Percentiles rank a stretch among this genome's conserved stretches.
These are phyloP conservation scores for Zelopaecilomyces penicillatus DNA, from an alignment of 2,329 filamentous ascomycete genomes.

Conservation along the genomic window DNA sequence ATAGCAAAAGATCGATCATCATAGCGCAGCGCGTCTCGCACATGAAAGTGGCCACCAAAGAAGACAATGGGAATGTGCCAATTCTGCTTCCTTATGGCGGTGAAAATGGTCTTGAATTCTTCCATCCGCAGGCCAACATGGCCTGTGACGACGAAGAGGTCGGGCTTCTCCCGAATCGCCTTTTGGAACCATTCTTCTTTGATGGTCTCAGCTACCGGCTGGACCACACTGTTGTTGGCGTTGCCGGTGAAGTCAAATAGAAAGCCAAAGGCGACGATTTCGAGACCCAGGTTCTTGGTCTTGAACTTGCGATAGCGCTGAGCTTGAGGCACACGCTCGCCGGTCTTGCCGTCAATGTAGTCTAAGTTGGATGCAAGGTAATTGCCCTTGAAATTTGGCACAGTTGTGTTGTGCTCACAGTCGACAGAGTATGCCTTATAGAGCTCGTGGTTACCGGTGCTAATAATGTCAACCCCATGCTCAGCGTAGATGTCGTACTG, in stretches of 20 bases:
- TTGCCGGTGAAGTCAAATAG: slow-evolving; percentile 89
- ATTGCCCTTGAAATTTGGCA: slow-evolving; percentile 70
- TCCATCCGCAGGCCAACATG: slow-evolving; percentile 76
- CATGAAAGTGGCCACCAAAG: slow-evolving; percentile 85
- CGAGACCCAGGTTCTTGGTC: slow-evolving; percentile 79
- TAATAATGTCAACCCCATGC: slow-evolving; percentile 76
- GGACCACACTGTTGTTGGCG: slow-evolving; percentile 81
- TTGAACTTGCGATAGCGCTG: slow-evolving; percentile 81
- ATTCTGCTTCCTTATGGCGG: slow-evolving; percentile 65
- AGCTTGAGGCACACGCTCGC: slow-evolving; percentile 66
- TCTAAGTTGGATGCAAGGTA: slow-evolving; percentile 93
- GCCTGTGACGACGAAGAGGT: slow-evolving; percentile 79
- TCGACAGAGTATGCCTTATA: slow-evolving; percentile 74
- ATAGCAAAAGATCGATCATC: slow-evolving; percentile 72
- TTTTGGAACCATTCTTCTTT: slow-evolving; percentile 83
- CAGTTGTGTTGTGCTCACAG: slow-evolving; percentile 69
- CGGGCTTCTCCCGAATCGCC: slow-evolving; percentile 74
- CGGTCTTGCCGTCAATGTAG: slow-evolving; percentile 66
- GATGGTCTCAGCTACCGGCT: slow-evolving; percentile 70
- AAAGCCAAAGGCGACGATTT: slow-evolving; percentile 85
- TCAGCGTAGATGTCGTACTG: slow-evolving; percentile 80
- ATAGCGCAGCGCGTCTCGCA: slow-evolving; percentile 74
- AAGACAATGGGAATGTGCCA: slow-evolving; percentile 83
- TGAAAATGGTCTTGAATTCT: slow-evolving; percentile 72
- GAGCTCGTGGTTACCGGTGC: slow-evolving; percentile 89